Evolutionary conservation across 208 protist genomes (phyloP).

Genomic region (Leishmania arabica): DNA sequence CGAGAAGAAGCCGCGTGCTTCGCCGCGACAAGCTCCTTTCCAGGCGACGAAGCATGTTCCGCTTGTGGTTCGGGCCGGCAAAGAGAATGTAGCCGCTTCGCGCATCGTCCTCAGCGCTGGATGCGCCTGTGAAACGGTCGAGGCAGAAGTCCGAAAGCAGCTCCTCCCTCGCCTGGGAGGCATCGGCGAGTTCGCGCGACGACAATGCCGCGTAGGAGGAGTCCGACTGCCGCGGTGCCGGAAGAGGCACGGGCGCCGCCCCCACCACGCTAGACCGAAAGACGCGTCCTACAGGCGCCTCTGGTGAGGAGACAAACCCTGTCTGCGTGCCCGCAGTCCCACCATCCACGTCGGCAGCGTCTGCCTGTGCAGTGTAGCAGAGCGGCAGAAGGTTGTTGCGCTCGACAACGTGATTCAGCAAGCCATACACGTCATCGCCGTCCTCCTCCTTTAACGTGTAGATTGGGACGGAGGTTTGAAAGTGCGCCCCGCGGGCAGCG

Average conservation of each 20-base stretch:
- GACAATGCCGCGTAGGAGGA: constrained; percentile 27
- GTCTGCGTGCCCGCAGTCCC: background rate
- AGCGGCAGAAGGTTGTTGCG: constrained; percentile 81
- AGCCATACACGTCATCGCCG: constrained; percentile 84
- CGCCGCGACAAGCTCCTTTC: constrained; percentile 38
- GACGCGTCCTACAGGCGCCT: background rate
- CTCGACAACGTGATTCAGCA: constrained; percentile 85
- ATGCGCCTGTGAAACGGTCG: constrained; percentile 39
- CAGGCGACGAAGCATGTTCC: constrained; percentile 66
- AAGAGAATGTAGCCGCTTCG: constrained; percentile 80
- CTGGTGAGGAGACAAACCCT: too few species aligned
- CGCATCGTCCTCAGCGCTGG: constrained; percentile 15
- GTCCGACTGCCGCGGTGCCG: constrained; percentile 1
- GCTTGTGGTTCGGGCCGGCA: constrained; percentile 83
- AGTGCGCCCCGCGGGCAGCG: constrained; percentile 86
- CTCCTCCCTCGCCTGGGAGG: background rate
- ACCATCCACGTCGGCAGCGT: constrained; percentile 26
- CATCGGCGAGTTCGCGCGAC: background rate
- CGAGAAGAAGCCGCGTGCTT: constrained; percentile 69
- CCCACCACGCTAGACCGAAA: constrained; percentile 47
- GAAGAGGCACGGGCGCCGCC: constrained; percentile 34
- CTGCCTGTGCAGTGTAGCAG: constrained; percentile 57
- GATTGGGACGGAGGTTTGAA: constrained; percentile 81
- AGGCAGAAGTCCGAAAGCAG: constrained; percentile 61
- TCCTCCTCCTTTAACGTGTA: constrained; percentile 86